A percentile compares a stretch with the other conserved stretches of the same genome.
Conservation (phyloP, 345 rosid species). For the Salix exigua region DNA sequence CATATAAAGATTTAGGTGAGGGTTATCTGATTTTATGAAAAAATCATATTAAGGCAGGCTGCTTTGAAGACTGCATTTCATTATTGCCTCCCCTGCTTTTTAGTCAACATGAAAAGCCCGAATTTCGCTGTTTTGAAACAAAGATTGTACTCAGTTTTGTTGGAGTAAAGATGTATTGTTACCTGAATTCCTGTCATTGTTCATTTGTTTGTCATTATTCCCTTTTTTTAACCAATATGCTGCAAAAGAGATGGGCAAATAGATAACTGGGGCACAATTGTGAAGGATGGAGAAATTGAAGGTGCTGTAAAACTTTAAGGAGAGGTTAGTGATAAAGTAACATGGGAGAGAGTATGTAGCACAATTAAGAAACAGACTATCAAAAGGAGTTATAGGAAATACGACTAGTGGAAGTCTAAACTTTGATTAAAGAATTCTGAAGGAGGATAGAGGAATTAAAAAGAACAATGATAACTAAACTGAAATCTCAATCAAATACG, state of each 20-base stretch:
- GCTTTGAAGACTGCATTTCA: background rate
- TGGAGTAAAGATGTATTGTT: background rate
- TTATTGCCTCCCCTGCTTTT: background rate
- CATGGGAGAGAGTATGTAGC: background rate
- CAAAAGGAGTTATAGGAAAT: background rate
- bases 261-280: background rate
- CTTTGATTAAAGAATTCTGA: background rate
- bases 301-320: background rate
- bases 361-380: background rate
- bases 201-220: background rate
- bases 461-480: background rate
- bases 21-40: background rate
- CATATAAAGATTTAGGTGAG: slow-evolving; percentile 69
- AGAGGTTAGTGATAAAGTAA: background rate
- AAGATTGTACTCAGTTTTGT: background rate
- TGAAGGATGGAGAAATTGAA: background rate
- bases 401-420: background rate
- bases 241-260: background rate
- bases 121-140: background rate
- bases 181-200: background rate
- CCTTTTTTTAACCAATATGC: background rate
- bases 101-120: background rate
- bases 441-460: background rate
- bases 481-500: background rate
- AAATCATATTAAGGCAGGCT: background rate